Evolutionary conservation across 1,284 basidiomycete genomes (phyloP).

Genomic region (Melampsora medusae): DNA sequence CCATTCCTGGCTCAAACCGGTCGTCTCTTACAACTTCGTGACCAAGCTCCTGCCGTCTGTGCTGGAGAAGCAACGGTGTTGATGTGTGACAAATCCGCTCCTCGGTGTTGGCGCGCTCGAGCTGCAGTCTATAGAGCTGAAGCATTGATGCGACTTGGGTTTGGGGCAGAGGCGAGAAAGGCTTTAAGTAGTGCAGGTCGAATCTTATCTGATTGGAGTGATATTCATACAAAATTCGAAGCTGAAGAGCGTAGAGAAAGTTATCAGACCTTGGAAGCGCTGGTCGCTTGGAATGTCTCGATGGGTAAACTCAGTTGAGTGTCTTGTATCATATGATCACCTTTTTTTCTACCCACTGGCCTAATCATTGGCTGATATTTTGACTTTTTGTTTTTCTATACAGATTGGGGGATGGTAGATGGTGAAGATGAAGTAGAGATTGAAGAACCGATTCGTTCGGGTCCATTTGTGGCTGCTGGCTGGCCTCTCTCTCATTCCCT

Average conservation of each 20-base stretch:
- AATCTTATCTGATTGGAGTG: constrained; percentile 5
- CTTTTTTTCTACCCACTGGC: background rate
- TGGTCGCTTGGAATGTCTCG: constrained; percentile 41
- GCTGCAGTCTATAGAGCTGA: constrained; percentile 36
- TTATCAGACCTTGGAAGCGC: constrained; percentile 21
- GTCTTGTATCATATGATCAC: background rate
- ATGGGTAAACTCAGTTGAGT: constrained; percentile 40
- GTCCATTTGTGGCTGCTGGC: constrained; percentile 11
- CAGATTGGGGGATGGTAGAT: constrained; percentile 18
- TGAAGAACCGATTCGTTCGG: constrained; percentile 4
- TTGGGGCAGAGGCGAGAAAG: constrained; percentile 17
- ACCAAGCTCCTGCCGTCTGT: constrained; percentile 29
- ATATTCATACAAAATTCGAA: background rate
- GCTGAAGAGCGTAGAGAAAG: constrained; percentile 13
- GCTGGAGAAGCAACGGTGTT: constrained; percentile 17
- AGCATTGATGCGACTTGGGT: constrained; percentile 34
- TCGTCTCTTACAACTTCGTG: constrained; percentile 18
- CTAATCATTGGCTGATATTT: background rate
- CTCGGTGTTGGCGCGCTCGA: constrained; percentile 33
- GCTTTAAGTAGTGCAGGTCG: constrained; percentile 1
- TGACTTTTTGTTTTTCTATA: too few species aligned
- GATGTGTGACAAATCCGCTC: constrained; percentile 19
- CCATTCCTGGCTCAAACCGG: constrained; percentile 20
- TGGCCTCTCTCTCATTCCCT: constrained; percentile 34
- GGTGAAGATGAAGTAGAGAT: background rate